Percentiles rank a stretch among this genome's conserved stretches.
Evolutionary conservation across 805 yeast species (phyloP).

Genomic region (Tetrapisispora fleetii): DNA sequence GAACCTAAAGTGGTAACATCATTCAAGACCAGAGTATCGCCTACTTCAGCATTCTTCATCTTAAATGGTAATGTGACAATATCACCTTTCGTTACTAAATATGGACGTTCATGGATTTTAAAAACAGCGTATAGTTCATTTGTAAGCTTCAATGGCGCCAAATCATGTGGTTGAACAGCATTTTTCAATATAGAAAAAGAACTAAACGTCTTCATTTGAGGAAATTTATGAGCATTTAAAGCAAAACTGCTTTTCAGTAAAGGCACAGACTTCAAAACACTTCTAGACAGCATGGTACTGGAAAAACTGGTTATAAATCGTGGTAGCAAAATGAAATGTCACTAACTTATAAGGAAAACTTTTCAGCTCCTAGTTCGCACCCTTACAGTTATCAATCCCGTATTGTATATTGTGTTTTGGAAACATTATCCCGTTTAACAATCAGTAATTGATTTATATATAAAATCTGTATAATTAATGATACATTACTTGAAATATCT

Average conservation of each 20-base stretch:
- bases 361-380: too few species aligned
- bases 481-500: too few species aligned
- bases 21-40: slow-evolving; percentile 66
- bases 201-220: not conserved
- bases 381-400: too few species aligned
- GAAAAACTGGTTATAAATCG: too few species aligned
- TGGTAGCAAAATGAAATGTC: too few species aligned
- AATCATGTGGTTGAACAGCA: slow-evolving; percentile 25
- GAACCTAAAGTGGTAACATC: slow-evolving; percentile 80
- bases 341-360: too few species aligned
- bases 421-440: too few species aligned
- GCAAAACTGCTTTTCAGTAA: not conserved
- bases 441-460: too few species aligned
- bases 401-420: too few species aligned
- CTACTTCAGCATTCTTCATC: slow-evolving; percentile 67
- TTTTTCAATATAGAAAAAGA: not conserved
- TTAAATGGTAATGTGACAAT: slow-evolving; percentile 68
- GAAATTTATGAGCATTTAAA: not conserved
- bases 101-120: slow-evolving; percentile 73
- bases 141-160: slow-evolving; percentile 56
- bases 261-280: not conserved
- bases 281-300: not conserved
- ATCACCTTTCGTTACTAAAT: slow-evolving; percentile 88
- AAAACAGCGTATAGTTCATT: slow-evolving; percentile 72
- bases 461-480: too few species aligned